phyloP scores from a whole-genome alignment of 2,329 filamentous ascomycete genomes.

The Tolypocladium tropicale region DNA sequence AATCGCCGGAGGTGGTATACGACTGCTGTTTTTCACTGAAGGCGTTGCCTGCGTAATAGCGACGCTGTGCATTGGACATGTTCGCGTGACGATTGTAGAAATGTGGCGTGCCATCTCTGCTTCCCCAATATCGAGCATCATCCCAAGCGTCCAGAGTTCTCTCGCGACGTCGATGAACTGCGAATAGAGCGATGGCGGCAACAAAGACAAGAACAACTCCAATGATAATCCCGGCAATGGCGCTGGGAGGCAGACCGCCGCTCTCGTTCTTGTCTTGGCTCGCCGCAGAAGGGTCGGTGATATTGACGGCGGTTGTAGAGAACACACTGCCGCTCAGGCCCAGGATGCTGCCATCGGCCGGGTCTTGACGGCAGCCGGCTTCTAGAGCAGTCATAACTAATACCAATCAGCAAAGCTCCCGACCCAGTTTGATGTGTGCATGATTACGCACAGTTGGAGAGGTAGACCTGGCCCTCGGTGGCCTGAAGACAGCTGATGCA shows the following conservation, averaged over 20 bases:
- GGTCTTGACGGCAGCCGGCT: constrained; percentile 36
- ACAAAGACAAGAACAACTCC: constrained; percentile 33
- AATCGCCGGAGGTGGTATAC: constrained; percentile 24
- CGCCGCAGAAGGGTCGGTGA: constrained; percentile 20
- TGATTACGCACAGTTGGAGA: constrained; percentile 43
- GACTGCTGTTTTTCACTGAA: constrained; percentile 11
- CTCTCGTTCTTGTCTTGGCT: constrained; percentile 15
- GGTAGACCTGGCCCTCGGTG: constrained; percentile 27
- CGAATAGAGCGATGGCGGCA: constrained; percentile 31
- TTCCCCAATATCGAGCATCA: constrained; percentile 4
- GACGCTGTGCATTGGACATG: constrained; percentile 11
- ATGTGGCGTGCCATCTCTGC: constrained; percentile 9
- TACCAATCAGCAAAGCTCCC: no score
- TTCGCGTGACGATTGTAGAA: no score
- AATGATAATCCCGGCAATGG: constrained; percentile 43
- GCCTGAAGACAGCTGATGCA: constrained; percentile 34
- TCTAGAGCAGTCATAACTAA: constrained; percentile 36
- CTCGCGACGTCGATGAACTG: constrained; percentile 37
- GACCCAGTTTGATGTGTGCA: no score
- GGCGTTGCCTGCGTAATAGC: constrained; percentile 10
- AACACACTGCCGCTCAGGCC: constrained; percentile 35
- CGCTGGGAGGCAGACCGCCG: constrained; percentile 30
- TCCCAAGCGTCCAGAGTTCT: constrained; percentile 16
- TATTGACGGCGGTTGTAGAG: constrained; percentile 23
- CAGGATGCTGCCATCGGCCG: constrained; percentile 24